Conservation (phyloP, 768 basidiomycete genomes). For the Russula vinacea region DNA sequence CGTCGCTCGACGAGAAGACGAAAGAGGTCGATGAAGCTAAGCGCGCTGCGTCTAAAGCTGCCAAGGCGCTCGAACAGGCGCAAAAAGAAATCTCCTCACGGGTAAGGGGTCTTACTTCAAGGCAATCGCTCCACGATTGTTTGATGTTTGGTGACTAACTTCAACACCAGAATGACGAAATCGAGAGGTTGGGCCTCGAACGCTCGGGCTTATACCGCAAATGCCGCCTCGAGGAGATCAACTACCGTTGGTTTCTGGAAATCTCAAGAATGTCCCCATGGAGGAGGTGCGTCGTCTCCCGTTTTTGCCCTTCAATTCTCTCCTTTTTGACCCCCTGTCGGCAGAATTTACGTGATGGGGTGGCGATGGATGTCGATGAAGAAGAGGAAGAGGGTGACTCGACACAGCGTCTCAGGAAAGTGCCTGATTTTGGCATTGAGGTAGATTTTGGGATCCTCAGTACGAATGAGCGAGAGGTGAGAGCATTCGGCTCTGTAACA, state of each 20-base stretch:
- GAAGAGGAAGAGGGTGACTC: constrained; percentile 63
- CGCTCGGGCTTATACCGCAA: constrained; percentile 84
- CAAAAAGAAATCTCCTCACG: constrained; percentile 85
- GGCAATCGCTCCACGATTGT: neutral
- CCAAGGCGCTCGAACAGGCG: constrained; percentile 77
- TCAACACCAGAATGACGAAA: constrained; percentile 70
- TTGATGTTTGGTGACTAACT: constrained; percentile 7
- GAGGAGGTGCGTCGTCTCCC: constrained; percentile 70
- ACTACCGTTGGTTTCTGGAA: constrained; percentile 71
- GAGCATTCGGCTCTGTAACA: constrained; percentile 25
- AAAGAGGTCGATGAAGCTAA: constrained; percentile 75
- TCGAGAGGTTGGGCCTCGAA: constrained; percentile 82
- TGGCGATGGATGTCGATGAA: constrained; percentile 90
- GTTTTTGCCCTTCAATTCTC: neutral
- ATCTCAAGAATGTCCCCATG: constrained; percentile 85
- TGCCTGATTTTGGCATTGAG: constrained; percentile 84
- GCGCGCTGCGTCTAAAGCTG: constrained; percentile 62
- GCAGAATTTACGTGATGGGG: constrained; percentile 77
- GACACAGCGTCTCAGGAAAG: constrained; percentile 60
- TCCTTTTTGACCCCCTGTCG: neutral
- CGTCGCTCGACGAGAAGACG: constrained; percentile 66
- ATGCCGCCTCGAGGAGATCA: constrained; percentile 90
- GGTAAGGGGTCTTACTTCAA: constrained; percentile 42
- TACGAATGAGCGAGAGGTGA: constrained; percentile 70
- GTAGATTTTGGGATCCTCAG: constrained; percentile 76